A percentile compares a stretch with the other conserved stretches of the same genome.
phyloP scores from a whole-genome alignment of 2,329 filamentous ascomycete species.

The Botrytis cinerea region DNA sequence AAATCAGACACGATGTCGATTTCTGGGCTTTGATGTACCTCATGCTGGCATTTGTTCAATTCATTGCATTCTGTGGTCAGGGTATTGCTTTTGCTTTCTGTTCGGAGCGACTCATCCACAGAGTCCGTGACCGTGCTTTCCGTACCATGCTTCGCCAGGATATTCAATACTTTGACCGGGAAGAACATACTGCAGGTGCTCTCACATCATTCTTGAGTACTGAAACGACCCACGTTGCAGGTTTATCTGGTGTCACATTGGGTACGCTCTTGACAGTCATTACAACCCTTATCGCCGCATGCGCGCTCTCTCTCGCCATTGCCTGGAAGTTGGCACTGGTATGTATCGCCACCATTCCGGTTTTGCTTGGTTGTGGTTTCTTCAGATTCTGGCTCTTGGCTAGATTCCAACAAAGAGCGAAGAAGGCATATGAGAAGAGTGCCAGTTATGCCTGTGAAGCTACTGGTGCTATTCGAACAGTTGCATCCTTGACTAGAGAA shows the following conservation, averaged over 20 bases:
- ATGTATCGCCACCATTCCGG: constrained; percentile 74
- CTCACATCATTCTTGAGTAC: constrained; percentile 87
- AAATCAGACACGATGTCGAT: constrained; percentile 67
- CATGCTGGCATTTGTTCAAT: constrained; percentile 75
- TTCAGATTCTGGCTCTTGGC: constrained; percentile 84
- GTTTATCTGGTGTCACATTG: constrained; percentile 83
- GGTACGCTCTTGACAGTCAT: constrained; percentile 80
- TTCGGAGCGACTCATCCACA: constrained; percentile 82
- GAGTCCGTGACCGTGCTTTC: constrained; percentile 81
- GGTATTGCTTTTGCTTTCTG: constrained; percentile 79
- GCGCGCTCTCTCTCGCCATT: constrained; percentile 69
- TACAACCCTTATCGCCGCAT: constrained; percentile 77
- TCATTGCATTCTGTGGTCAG: constrained; percentile 68
- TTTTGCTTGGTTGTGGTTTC: constrained; percentile 80
- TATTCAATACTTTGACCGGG: constrained; percentile 85
- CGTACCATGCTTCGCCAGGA: constrained; percentile 88
- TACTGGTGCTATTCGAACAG: constrained; percentile 89
- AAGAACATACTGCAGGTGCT: constrained; percentile 86
- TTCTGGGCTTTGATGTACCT: constrained; percentile 91
- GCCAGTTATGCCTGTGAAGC: constrained; percentile 91
- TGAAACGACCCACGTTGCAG: constrained; percentile 84
- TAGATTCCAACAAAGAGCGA: constrained; percentile 75
- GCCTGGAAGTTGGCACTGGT: constrained; percentile 89
- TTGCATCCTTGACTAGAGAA: constrained; percentile 87
- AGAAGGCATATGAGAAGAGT: constrained; percentile 75